These are phyloP conservation scores for Termitomyces sp. DNA, from an alignment of 768 basidiomycete species.

Conservation along the genomic window DNA sequence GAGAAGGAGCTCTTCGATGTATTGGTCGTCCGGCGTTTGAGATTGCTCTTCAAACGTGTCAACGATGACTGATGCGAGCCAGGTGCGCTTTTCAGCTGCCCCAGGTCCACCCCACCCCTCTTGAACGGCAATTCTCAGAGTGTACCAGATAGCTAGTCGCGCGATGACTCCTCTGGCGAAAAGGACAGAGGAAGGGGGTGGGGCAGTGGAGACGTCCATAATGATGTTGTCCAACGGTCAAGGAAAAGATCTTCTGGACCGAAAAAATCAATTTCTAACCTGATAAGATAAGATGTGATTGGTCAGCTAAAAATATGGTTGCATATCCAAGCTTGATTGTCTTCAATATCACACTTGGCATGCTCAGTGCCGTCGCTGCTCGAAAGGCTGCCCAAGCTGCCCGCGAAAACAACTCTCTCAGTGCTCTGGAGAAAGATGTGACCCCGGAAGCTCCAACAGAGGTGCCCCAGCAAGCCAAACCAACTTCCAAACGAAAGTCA, in stretches of 20 bases:
- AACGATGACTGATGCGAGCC: constrained; percentile 80
- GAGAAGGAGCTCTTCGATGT: constrained; percentile 77
- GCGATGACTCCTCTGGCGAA: constrained; percentile 88
- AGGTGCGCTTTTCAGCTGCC: constrained; percentile 67
- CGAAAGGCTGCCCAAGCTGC: constrained; percentile 55
- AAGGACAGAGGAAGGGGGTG: constrained; percentile 51
- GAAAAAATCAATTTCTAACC: neutral
- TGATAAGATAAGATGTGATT: constrained; percentile 14
- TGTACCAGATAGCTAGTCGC: constrained; percentile 80
- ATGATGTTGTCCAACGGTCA: neutral
- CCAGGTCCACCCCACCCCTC: constrained; percentile 85
- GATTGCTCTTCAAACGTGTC: constrained; percentile 68
- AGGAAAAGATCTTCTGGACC: neutral
- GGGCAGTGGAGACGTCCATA: constrained; percentile 24
- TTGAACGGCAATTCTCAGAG: constrained; percentile 80
- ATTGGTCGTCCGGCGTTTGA: constrained; percentile 56
- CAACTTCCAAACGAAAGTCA: constrained; percentile 44
- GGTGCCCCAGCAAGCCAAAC: constrained; percentile 14
- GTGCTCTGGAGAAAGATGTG: constrained; percentile 11
- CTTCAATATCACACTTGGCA: constrained; percentile 18
- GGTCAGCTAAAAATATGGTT: constrained; percentile 5
- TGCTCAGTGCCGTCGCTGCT: constrained; percentile 75
- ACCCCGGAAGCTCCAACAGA: constrained; percentile 7
- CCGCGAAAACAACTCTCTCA: constrained; percentile 12
- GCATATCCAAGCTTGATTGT: neutral